Evolutionary conservation across 2,329 filamentous ascomycete species (phyloP).

Genomic region (Aspergillus ochraceus): DNA sequence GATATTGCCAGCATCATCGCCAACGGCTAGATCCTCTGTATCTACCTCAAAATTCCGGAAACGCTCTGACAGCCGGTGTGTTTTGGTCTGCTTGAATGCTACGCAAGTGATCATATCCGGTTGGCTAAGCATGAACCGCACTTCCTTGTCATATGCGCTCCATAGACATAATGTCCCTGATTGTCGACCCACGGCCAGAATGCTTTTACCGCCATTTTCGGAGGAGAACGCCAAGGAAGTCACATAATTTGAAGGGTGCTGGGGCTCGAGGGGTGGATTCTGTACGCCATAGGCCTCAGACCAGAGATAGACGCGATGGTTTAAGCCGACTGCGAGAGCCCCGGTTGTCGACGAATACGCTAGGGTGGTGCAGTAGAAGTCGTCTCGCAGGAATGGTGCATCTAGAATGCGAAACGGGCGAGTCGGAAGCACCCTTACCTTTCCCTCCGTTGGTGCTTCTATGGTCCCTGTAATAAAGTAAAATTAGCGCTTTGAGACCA

Average conservation of each 20-base stretch:
- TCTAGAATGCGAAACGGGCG: slow-evolving; percentile 86
- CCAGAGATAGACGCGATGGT: slow-evolving; percentile 81
- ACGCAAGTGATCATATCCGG: slow-evolving; percentile 74
- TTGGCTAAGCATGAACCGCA: slow-evolving; percentile 74
- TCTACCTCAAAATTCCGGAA: slow-evolving; percentile 53
- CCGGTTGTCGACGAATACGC: slow-evolving; percentile 76
- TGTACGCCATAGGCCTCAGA: slow-evolving; percentile 71
- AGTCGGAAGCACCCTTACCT: slow-evolving; percentile 58
- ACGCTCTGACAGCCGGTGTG: slow-evolving; percentile 51
- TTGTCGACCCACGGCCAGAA: slow-evolving; percentile 81
- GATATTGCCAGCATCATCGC: slow-evolving; percentile 78
- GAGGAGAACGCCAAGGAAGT: slow-evolving; percentile 93
- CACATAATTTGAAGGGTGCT: slow-evolving; percentile 55
- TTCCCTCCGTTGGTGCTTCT: slow-evolving; percentile 13
- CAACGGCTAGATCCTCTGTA: slow-evolving; percentile 82
- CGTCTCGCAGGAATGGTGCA: slow-evolving; percentile 83
- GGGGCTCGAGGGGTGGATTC: slow-evolving; percentile 57
- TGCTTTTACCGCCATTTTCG: slow-evolving; percentile 67
- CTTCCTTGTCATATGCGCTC: slow-evolving; percentile 65
- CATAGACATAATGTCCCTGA: slow-evolving; percentile 75
- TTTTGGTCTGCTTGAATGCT: slow-evolving; percentile 70
- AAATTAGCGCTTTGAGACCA: slow-evolving; percentile 12
- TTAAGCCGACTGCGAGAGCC: slow-evolving; percentile 80
- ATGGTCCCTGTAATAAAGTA: slow-evolving; percentile 24
- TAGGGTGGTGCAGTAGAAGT: slow-evolving; percentile 91